phyloP scores from a whole-genome alignment of 2,329 filamentous ascomycete genomes.

The Penicillium aurantiogriseum region DNA sequence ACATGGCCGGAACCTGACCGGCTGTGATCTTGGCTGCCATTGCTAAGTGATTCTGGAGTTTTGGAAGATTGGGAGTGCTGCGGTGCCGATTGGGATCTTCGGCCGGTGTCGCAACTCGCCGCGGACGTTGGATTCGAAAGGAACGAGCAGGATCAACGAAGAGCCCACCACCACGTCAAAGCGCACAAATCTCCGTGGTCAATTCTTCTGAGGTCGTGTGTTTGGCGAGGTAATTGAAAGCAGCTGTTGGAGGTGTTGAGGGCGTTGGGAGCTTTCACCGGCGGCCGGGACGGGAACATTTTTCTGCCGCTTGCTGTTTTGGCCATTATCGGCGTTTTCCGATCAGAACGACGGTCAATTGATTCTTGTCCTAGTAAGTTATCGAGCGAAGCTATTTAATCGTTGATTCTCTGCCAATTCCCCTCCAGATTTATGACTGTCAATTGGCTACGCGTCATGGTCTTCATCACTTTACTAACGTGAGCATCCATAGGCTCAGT shows the following conservation, averaged over 20 bases:
- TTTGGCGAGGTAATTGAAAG: constrained; percentile 7
- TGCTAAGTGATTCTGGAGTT: constrained; percentile 9
- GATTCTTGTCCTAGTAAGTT: constrained; percentile 17
- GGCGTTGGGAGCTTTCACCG: constrained; percentile 41
- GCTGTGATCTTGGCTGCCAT: constrained; percentile 38
- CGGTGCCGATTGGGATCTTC: constrained; percentile 17
- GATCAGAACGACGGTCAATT: constrained; percentile 26
- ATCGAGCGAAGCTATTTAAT: background rate
- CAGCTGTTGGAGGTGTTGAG: constrained; percentile 33
- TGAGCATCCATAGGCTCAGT: constrained; percentile 8
- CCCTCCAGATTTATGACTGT: background rate
- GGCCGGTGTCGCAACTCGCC: constrained; percentile 20
- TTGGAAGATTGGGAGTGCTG: constrained; percentile 9
- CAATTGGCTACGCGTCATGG: background rate
- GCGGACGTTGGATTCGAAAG: constrained; percentile 23
- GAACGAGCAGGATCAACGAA: constrained; percentile 24
- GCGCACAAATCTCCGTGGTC: constrained; percentile 17
- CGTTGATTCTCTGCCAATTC: background rate
- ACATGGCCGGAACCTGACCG: constrained; percentile 34
- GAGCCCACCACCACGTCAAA: constrained; percentile 28
- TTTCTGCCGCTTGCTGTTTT: constrained; percentile 37
- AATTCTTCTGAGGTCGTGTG: constrained; percentile 12
- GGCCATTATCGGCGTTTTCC: constrained; percentile 20
- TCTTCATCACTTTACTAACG: constrained; percentile 12
- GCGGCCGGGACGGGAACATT: constrained; percentile 42